Evolutionary conservation across 2,329 filamentous ascomycete genomes (phyloP), one percentile per base, ranked within the genome.

Genomic region (Xylaria sp.): DNA sequence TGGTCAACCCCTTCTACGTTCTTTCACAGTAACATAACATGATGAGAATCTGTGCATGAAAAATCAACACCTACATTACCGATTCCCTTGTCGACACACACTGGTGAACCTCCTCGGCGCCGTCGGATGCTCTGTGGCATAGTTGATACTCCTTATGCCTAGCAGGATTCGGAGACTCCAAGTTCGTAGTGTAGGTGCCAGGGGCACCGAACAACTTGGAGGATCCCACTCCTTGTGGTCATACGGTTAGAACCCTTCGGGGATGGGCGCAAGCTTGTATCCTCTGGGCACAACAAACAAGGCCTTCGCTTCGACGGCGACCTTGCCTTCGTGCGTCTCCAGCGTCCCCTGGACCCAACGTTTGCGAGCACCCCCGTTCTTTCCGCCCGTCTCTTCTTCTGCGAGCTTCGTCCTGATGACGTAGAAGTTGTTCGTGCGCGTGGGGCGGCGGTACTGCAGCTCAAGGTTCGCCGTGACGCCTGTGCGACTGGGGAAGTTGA

Each of bases 381-480:
- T n/a, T 23, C 63, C 65, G 7, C 63, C 60, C 44, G 57, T 66
- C 54, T 68, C 64, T 18, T 66, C 67, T 6, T 70, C 67, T 0
- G 80, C 71, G 49, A 80, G 79, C 55, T 75, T 71, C 10, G 79
- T 77, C 58, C 79, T 76, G 5, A 91, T 74, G 37, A 88, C 77
- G 73, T 90, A 90, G 71, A 88, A 89, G 46, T 78, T 75, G 56
- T 82, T 80, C 46, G 83, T 81, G 42, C 78, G 72, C 6, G 85
- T 84, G 0, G 85, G 85, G 59, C 79, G 80, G 49, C 81, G 78
- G 71, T 91, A 92, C 56, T 80, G 79, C 53, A 92, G 69, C 61
- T 83, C 76, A 39, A 87, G 72, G 55, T 78, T 80, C 48, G 85
- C 77, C 68, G 85, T 81, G 65, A 87, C 74, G 67, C 83, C 80